phyloP scores from a whole-genome alignment of 1,284 basidiomycete species.

The Puccinia coronata region DNA sequence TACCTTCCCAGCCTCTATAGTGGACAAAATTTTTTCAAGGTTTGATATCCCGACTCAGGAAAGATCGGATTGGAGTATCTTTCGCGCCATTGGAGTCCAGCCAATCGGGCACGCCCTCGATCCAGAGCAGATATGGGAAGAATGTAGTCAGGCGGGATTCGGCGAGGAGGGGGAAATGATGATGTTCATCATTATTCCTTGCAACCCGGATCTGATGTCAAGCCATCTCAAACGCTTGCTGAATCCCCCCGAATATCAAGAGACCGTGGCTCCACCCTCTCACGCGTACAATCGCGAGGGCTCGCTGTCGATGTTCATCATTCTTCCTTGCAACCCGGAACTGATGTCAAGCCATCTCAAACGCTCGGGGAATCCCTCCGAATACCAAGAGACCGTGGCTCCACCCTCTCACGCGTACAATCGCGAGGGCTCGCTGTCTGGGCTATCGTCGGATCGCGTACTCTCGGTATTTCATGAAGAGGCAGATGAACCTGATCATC shows the following conservation, averaged over 20 bases:
- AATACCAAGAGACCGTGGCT: not conserved
- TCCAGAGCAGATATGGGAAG: not conserved
- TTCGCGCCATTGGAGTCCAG: not conserved
- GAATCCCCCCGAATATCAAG: not conserved
- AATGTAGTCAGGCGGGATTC: not conserved
- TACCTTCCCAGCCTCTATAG: not conserved
- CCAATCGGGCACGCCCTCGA: slow-evolving; percentile 9
- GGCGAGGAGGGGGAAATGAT: not conserved
- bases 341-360: slow-evolving; percentile 7
- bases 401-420: not conserved
- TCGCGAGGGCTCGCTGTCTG: not conserved
- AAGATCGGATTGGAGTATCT: slow-evolving; percentile 8
- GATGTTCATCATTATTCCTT: slow-evolving; percentile 24
- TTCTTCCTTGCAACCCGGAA: slow-evolving; percentile 16
- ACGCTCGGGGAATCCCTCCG: not conserved
- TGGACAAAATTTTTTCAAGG: not conserved
- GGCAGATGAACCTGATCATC: too few relatives aligned
- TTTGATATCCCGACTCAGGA: not conserved
- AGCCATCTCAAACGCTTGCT: slow-evolving; percentile 5
- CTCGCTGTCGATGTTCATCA: too few relatives aligned
- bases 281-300: not conserved
- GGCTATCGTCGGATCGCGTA: too few relatives aligned
- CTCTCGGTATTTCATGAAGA: too few relatives aligned
- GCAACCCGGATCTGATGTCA: not conserved
- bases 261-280: not conserved